Conservation (phyloP, 2,329 filamentous ascomycete genomes). For the Calonectria hawksworthii region DNA sequence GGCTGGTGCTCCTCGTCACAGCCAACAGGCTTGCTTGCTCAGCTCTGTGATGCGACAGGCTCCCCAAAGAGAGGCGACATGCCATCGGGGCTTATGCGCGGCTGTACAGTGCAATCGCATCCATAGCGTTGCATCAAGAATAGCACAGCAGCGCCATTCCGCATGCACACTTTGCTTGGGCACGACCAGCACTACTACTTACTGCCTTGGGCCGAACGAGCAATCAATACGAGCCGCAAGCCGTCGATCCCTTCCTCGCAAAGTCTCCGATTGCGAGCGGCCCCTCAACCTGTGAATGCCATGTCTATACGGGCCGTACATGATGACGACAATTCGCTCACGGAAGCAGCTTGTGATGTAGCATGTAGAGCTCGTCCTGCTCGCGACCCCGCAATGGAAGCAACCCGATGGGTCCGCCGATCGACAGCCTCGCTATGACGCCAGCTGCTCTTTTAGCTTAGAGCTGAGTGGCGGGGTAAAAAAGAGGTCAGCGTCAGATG, state of each 20-base stretch:
- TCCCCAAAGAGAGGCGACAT: neutral
- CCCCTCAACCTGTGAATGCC: neutral
- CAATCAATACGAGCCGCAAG: neutral
- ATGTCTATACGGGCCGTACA: neutral
- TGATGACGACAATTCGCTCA: neutral
- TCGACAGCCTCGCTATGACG: conserved; percentile 8
- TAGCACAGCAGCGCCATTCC: neutral
- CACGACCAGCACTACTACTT: no score
- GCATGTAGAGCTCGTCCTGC: neutral
- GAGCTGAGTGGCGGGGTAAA: conserved; percentile 2
- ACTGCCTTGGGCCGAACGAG: neutral
- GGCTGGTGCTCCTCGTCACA: neutral
- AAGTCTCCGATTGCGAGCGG: neutral
- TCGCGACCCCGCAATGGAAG: neutral
- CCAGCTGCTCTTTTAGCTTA: conserved; percentile 4
- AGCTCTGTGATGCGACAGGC: neutral
- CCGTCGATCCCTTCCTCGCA: neutral
- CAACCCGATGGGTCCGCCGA: neutral
- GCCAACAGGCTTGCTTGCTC: neutral
- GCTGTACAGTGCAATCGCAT: neutral
- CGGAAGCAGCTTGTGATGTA: neutral
- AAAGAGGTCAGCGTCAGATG: conserved; percentile 3
- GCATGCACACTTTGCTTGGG: neutral
- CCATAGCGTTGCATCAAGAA: neutral
- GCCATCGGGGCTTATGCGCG: neutral